Evolutionary conservation across 768 basidiomycete genomes (phyloP), one percentile per base, ranked within the genome.

Genomic region (Phanerodontia chrysosporium): DNA sequence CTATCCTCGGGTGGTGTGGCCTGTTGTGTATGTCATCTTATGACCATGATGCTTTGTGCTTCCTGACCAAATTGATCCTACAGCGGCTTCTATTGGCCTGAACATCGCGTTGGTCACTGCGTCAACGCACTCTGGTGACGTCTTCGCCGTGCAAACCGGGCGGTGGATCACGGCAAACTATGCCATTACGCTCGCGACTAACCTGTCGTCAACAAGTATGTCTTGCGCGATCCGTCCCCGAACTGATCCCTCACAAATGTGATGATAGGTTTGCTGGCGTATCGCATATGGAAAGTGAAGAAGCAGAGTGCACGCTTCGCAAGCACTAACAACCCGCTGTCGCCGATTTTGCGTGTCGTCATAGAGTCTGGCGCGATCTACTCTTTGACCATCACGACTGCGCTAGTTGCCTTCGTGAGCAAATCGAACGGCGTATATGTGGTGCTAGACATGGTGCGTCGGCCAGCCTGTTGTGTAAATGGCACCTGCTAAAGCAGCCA

Each of bases 351-450:
- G 10, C 59, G 62, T 45, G 65, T 74, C 30, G 63, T 76, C 39
- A 51, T 76, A 39, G 76, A 78, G 49, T 70, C 74, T 8, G 76
- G 75, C 25, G 62, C 65, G n/a, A 66, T 77, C 5, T 78, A 77
- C 58, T 74, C 74, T 0, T 1, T 72, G 51, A 72, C 74, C 1
- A 69, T 76, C 49, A 53, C 72, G 24, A 61, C 69, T 6, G 69
- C 71, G 1, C 59, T 77, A 28, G 57, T 71, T 2, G 67, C 68
- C 24, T 75, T 71, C 54, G 57, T 65, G 1, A 58, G 61, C 10
- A 44, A 62, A 18, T 70, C 67, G n/a, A 72, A 74, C 13, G 65
- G 65, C 7, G 69, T 73, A 46, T 75, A 72, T 29, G 65, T 77
- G 35, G 51, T 76, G 1, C 61, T 78, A 18, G 71, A 74, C 61